These are phyloP conservation scores for Plectosphaerella plurivora DNA, from an alignment of 2,329 filamentous ascomycete species.

Conservation along the genomic window DNA sequence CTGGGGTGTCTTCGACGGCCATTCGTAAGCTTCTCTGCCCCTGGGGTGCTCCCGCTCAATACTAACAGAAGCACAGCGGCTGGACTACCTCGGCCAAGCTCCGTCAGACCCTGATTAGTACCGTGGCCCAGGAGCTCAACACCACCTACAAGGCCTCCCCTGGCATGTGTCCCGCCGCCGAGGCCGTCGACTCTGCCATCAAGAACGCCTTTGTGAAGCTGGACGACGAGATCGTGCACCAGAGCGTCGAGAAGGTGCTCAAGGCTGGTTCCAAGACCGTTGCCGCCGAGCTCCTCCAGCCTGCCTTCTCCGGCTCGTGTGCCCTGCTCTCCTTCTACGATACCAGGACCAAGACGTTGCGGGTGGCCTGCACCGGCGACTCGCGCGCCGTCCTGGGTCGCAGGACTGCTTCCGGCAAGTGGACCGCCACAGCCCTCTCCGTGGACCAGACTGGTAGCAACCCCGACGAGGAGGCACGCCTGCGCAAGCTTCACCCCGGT, in stretches of 20 bases:
- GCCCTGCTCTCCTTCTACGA: conserved; percentile 97
- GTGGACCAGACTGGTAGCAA: conserved; percentile 93
- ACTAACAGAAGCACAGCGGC: conserved; percentile 51
- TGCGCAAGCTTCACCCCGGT: conserved; percentile 82
- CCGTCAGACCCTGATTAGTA: conserved; percentile 85
- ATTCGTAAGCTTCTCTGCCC: conserved; percentile 58
- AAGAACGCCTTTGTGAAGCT: conserved; percentile 85
- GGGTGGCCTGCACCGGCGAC: conserved; percentile 94
- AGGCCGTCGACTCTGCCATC: conserved; percentile 84
- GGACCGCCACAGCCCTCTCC: conserved; percentile 85
- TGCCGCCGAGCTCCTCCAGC: conserved; percentile 86
- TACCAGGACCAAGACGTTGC: conserved; percentile 75
- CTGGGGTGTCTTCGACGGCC: conserved; percentile 98
- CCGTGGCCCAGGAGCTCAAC: conserved; percentile 90
- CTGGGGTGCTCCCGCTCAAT: background rate
- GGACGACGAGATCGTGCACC: conserved; percentile 91
- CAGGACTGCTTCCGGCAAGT: conserved; percentile 74
- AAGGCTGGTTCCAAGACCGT: conserved; percentile 86
- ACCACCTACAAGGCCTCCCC: conserved; percentile 75
- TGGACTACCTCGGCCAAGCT: conserved; percentile 98
- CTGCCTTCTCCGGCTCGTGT: conserved; percentile 94
- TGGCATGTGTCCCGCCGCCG: conserved; percentile 63
- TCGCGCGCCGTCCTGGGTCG: conserved; percentile 92
- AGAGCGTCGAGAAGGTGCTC: conserved; percentile 86
- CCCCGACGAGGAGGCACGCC: conserved; percentile 73